phyloP scores from a whole-genome alignment of 345 rosid species.

The Populus pruinosa region DNA sequence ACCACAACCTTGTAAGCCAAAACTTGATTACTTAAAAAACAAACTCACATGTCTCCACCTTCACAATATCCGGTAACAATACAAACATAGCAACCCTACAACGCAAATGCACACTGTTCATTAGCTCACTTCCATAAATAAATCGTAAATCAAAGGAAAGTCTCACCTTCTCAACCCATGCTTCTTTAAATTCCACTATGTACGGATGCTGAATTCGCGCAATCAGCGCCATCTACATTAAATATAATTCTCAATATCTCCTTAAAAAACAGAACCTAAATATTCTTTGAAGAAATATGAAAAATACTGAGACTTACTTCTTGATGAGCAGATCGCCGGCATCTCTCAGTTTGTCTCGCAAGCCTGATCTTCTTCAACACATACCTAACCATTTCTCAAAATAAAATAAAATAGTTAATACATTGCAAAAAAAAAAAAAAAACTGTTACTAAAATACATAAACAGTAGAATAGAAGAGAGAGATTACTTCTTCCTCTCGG shows the following conservation, averaged over 20 bases:
- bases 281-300: neutral
- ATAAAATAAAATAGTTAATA: neutral
- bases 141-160: neutral
- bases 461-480: neutral
- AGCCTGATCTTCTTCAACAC: conserved; percentile 98
- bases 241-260: conserved; percentile 1
- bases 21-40: neutral
- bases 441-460: neutral
- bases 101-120: neutral
- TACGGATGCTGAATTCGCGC: conserved; percentile 89
- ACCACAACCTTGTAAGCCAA: conserved; percentile 10
- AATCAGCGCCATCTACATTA: conserved; percentile 79
- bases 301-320: conserved; percentile 47
- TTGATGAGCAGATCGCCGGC: conserved; percentile 97
- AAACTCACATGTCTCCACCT: conserved; percentile 98
- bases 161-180: conserved; percentile 92
- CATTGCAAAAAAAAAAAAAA: neutral
- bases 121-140: neutral
- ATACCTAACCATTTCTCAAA: conserved; percentile 49
- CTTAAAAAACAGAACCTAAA: neutral
- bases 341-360: conserved; percentile 93
- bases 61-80: conserved; percentile 98
- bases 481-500: conserved; percentile 81
- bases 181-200: conserved; percentile 96
- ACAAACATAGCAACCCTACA: conserved; percentile 97